A percentile compares a stretch with the other conserved stretches of the same genome.
These are phyloP conservation scores for Hypoxylon sp. DNA, from an alignment of 2,329 filamentous ascomycete genomes.

Conservation along the genomic window DNA sequence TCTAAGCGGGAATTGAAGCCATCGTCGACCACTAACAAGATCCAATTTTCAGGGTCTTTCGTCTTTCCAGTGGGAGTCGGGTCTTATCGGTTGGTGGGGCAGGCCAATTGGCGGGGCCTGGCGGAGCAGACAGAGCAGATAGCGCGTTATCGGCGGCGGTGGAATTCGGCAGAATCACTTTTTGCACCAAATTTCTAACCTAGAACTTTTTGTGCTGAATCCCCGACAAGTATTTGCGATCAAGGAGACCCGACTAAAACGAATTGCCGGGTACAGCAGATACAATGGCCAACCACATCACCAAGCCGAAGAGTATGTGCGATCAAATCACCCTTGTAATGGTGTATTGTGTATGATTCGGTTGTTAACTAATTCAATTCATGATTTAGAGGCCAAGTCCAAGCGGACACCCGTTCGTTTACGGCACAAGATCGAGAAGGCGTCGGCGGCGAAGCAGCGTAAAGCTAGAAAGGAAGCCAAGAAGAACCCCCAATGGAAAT, in stretches of 20 bases:
- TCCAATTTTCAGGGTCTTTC: constrained; percentile 26
- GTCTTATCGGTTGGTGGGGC: constrained; percentile 39
- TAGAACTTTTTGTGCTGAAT: constrained; percentile 43
- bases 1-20: constrained; percentile 30
- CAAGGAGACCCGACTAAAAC: constrained; percentile 4
- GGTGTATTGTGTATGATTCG: neutral
- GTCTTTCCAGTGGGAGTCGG: constrained; percentile 19
- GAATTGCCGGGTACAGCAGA: constrained; percentile 21
- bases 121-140: constrained; percentile 39
- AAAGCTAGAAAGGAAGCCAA: constrained; percentile 91
- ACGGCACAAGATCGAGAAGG: constrained; percentile 96
- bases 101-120: constrained; percentile 29
- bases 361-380: constrained; percentile 23
- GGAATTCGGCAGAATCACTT: constrained; percentile 42
- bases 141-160: constrained; percentile 41
- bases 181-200: constrained; percentile 36
- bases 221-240: constrained; percentile 12
- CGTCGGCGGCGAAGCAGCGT: constrained; percentile 87
- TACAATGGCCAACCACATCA: constrained; percentile 50
- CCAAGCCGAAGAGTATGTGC: constrained; percentile 50
- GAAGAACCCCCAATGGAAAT: constrained; percentile 97
- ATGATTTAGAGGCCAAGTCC: constrained; percentile 82
- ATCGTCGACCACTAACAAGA: constrained; percentile 33
- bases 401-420: constrained; percentile 92
- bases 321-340: neutral